Evolutionary conservation across 2,329 filamentous ascomycete genomes (phyloP).

Genomic region (Phaeosphaeriaceae sp.): DNA sequence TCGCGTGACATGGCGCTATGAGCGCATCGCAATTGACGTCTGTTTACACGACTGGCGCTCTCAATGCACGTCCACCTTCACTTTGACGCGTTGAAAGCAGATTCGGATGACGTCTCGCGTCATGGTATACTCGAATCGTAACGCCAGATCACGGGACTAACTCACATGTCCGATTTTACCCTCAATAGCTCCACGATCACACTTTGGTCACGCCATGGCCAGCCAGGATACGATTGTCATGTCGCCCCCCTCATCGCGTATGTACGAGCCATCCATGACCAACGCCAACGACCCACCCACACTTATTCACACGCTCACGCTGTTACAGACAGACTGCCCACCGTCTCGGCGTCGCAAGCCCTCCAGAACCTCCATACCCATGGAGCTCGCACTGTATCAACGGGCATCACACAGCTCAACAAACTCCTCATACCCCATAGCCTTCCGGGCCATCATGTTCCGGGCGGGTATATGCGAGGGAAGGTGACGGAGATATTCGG

Average conservation of each 20-base stretch:
- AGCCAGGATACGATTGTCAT: constrained; percentile 29
- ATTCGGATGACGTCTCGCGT: constrained; percentile 21
- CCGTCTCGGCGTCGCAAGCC: constrained; percentile 76
- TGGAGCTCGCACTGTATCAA: constrained; percentile 54
- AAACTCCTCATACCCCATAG: constrained; percentile 42
- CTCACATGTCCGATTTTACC: constrained; percentile 2
- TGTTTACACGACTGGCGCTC: constrained; percentile 4
- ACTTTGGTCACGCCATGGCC: constrained; percentile 32
- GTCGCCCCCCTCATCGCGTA: constrained; percentile 46
- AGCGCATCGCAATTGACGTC: constrained; percentile 13
- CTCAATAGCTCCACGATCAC: constrained; percentile 5
- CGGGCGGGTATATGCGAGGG: constrained; percentile 70
- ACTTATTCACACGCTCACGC: constrained; percentile 18
- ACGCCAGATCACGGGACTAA: constrained; percentile 30
- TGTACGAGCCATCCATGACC: constrained; percentile 13
- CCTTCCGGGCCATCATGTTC: constrained; percentile 27
- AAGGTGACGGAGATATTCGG: constrained; percentile 89
- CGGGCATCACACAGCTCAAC: constrained; percentile 58
- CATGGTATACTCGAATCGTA: constrained; percentile 8
- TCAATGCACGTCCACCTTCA: constrained; percentile 1
- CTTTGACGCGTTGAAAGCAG: constrained; percentile 8
- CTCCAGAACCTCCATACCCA: constrained; percentile 65
- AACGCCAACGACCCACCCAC: constrained; percentile 18
- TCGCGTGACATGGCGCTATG: constrained; percentile 29
- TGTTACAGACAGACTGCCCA: constrained; percentile 72